Evolutionary conservation across 169 alveolate genomes (phyloP).

Genomic region (Plasmodium berghei): DNA sequence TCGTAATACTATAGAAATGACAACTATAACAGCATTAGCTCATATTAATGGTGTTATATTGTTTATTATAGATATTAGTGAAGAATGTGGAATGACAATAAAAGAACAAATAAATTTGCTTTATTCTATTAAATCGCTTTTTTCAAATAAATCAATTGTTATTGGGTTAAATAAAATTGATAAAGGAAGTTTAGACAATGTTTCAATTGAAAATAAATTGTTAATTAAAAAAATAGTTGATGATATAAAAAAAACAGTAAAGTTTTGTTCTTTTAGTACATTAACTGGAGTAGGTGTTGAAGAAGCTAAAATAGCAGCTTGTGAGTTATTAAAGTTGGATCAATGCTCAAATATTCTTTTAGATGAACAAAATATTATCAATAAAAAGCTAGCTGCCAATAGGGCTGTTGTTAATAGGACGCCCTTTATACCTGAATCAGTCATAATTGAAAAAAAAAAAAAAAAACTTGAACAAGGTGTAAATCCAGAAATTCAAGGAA

Average conservation of each 20-base stretch:
- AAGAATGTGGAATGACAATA: constrained; percentile 97
- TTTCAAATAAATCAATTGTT: constrained; percentile 95
- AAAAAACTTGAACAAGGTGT: constrained; percentile 71
- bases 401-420: constrained; percentile 81
- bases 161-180: constrained; percentile 97
- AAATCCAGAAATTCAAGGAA: neutral
- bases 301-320: constrained; percentile 91
- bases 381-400: constrained; percentile 12
- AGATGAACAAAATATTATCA: constrained; percentile 42
- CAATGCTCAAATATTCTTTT: constrained; percentile 9
- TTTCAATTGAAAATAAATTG: constrained; percentile 87
- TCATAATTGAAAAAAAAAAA: constrained; percentile 76
- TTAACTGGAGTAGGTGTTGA: constrained; percentile 91
- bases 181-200: constrained; percentile 87
- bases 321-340: constrained; percentile 86
- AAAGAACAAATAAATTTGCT: constrained; percentile 94
- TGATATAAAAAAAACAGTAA: neutral
- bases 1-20: constrained; percentile 99
- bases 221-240: constrained; percentile 83
- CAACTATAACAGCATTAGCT: constrained; percentile 99
- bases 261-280: constrained; percentile 82
- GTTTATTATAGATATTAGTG: constrained; percentile 96
- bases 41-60: constrained; percentile 92
- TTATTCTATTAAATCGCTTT: constrained; percentile 95
- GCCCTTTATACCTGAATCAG: constrained; percentile 91